phyloP scores from a whole-genome alignment of 2,329 filamentous ascomycete genomes.

The Aphanocladium album region DNA sequence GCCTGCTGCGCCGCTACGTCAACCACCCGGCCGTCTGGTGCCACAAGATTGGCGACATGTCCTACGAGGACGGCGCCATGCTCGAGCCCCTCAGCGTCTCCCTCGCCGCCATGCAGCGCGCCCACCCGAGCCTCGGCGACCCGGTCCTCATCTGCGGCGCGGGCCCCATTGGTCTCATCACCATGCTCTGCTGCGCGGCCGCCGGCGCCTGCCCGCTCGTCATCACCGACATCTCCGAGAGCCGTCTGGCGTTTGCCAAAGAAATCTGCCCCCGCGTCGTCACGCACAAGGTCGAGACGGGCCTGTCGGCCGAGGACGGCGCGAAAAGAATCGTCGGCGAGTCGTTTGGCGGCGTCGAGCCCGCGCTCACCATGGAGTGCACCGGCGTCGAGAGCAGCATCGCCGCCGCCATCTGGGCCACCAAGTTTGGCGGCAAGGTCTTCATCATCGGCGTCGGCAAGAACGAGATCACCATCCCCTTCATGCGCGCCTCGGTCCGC shows the following conservation, averaged over 20 bases:
- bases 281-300: constrained; percentile 69
- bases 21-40: constrained; percentile 94
- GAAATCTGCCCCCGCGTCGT: constrained; percentile 72
- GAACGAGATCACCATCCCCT: constrained; percentile 92
- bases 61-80: constrained; percentile 84
- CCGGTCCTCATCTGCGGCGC: constrained; percentile 86
- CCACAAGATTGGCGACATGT: constrained; percentile 91
- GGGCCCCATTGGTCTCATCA: constrained; percentile 89
- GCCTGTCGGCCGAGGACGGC: constrained; percentile 62
- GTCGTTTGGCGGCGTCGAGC: constrained; percentile 73
- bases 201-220: constrained; percentile 87
- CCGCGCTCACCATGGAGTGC: constrained; percentile 80
- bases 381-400: constrained; percentile 92
- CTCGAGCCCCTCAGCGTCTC: constrained; percentile 88
- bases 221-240: constrained; percentile 91
- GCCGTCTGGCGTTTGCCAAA: constrained; percentile 78
- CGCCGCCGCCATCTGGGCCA: constrained; percentile 77
- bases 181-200: constrained; percentile 75
- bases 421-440: constrained; percentile 94
- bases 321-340: constrained; percentile 57
- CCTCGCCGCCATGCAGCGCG: constrained; percentile 80
- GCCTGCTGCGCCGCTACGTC: constrained; percentile 84
- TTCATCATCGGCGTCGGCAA: constrained; percentile 95
- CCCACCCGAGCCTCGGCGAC: constrained; percentile 76
- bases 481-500: constrained; percentile 85